Evolutionary conservation across 805 yeast species (phyloP), one percentile per base, ranked within the genome.

Genomic region (Candida peoriensis): DNA sequence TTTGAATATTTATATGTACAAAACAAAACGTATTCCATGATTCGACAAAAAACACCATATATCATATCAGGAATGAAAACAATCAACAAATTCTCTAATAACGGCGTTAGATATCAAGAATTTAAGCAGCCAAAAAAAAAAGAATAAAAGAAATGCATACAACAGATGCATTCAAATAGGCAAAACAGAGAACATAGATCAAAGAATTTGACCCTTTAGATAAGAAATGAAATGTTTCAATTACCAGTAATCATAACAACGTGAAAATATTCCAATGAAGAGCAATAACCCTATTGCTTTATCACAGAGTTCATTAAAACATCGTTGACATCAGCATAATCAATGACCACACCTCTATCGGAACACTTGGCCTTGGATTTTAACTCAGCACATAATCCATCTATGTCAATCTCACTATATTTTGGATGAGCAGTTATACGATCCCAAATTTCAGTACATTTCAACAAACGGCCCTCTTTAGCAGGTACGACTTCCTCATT

Each of bases 361-460:
- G 95, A 81, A 65, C 98, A 93, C 61, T 87, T 88, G 9, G 97
- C 98, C 70, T 90, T 93, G 24, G 79, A 61, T 61, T 90, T 84
- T 55, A 93, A 70, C 63, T 93, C 98, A 28, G 64, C 56, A 70
- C 98, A 93, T 56, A 93, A 71, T 3, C 96, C 94, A 55, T 90
- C 97, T 45, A 93, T 89, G 58, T 93, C 98, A 34, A 93, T 69
- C 40, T 89, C 96, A 5, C 93, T 78, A 59, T 89, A 93, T 55
- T 82, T 77, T 22, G 98, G 97, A 67, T 93, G 97, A 16, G 93
- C 61, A 2, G 96, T 84, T 24, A 93, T 82, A 53, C 97, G 74
- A 59, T 90, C 97, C 98, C 98, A 93, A 12, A 90, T 81, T 47
- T 88, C 96, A 1, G 95, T 76, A 60, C 98, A 93, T 52, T 76